Evolutionary conservation across 768 basidiomycete genomes (phyloP).

Genomic region (Candolleomyces aberdarensis): DNA sequence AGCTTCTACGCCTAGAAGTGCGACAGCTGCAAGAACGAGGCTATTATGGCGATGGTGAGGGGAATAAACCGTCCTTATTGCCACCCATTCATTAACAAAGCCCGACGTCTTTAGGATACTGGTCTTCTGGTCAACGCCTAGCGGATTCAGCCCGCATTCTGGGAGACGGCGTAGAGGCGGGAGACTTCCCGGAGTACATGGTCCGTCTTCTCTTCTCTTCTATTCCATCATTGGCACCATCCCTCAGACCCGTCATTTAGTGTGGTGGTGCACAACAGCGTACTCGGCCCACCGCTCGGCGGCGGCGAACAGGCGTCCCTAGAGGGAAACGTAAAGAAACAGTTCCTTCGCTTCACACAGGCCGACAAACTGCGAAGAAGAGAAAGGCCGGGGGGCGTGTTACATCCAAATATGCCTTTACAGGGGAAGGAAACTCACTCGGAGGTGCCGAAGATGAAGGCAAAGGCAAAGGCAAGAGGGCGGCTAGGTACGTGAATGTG

Average conservation of each 20-base stretch:
- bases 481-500: conserved; percentile 47
- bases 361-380: conserved; percentile 59
- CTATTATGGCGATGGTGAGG: conserved; percentile 79
- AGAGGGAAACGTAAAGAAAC: conserved; percentile 29
- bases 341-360: conserved; percentile 54
- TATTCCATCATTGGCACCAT: not conserved
- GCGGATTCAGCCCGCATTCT: conserved; percentile 57
- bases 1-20: conserved; percentile 61
- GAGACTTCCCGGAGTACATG: conserved; percentile 76
- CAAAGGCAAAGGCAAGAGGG: conserved; percentile 63
- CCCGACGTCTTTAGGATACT: conserved; percentile 52
- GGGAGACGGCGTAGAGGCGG: conserved; percentile 47
- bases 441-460: conserved; percentile 36
- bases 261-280: conserved; percentile 79
- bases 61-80: not conserved
- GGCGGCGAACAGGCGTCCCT: conserved; percentile 30
- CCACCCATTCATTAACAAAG: not conserved
- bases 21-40: conserved; percentile 66
- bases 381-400: conserved; percentile 74
- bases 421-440: conserved; percentile 52
- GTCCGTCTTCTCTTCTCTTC: conserved; percentile 35
- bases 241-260: conserved; percentile 28
- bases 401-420: conserved; percentile 57
- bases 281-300: conserved; percentile 50
- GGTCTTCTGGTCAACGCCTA: conserved; percentile 75